phyloP scores from a whole-genome alignment of 305 asterid species.

The Ilex paraguariensis region DNA sequence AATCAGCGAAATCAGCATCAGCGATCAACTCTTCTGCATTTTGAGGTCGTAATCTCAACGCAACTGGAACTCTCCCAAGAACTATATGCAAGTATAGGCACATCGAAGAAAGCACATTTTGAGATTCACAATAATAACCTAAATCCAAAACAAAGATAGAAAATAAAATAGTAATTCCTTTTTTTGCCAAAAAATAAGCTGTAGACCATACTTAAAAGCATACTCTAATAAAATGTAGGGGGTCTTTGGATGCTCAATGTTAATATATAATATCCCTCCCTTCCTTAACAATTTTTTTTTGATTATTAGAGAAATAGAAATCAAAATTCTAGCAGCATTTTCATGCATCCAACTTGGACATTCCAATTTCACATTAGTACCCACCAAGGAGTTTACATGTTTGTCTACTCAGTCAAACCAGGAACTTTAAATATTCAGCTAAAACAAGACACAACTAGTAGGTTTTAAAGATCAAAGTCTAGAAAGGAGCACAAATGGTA shows the following conservation, averaged over 20 bases:
- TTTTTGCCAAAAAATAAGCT: neutral
- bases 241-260: too few species aligned
- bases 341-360: neutral
- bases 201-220: too few species aligned
- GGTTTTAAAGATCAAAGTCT: too few species aligned
- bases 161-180: neutral
- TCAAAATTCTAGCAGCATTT: neutral
- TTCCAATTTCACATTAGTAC: neutral
- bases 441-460: neutral
- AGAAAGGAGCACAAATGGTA: too few species aligned
- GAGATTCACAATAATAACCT: neutral
- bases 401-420: too few species aligned
- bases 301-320: too few species aligned
- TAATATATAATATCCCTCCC: too few species aligned
- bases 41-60: slow-evolving; percentile 78
- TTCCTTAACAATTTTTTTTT: too few species aligned
- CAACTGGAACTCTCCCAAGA: slow-evolving; percentile 78
- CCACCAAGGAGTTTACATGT: too few species aligned
- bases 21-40: slow-evolving; percentile 74
- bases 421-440: too few species aligned
- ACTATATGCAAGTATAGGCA: slow-evolving; percentile 33
- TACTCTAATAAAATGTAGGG: too few species aligned
- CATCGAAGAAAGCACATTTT: neutral
- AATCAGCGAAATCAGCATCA: slow-evolving; percentile 88
- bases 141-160: neutral